phyloP scores from a whole-genome alignment of 2,329 filamentous ascomycete genomes.

The Aspergillus aculeatinus region DNA sequence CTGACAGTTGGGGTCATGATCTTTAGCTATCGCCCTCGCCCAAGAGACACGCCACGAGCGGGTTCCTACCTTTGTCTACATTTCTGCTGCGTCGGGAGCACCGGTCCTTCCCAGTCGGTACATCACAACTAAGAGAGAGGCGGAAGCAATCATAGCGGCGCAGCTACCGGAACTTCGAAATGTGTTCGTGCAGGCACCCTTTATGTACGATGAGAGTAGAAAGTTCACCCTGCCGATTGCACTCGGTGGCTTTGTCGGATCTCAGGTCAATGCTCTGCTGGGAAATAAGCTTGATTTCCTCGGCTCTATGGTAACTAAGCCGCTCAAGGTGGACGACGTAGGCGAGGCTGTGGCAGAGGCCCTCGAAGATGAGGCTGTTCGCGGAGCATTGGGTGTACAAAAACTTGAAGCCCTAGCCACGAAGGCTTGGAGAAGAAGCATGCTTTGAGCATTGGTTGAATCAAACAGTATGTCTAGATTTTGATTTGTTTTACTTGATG shows the following conservation, averaged over 20 bases:
- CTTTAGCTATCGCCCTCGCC: slow-evolving; percentile 74
- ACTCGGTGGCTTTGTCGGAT: slow-evolving; percentile 69
- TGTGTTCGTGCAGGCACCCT: slow-evolving; percentile 80
- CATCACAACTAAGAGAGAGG: slow-evolving; percentile 87
- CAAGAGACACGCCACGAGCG: slow-evolving; percentile 67
- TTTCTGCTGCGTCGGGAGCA: slow-evolving; percentile 83
- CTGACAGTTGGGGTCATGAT: slow-evolving; percentile 2
- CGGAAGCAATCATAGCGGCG: slow-evolving; percentile 71
- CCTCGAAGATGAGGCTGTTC: slow-evolving; percentile 68
- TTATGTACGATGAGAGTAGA: slow-evolving; percentile 84
- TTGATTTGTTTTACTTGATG: not conserved
- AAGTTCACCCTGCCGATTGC: slow-evolving; percentile 83
- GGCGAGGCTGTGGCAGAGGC: slow-evolving; percentile 89
- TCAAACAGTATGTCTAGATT: too few relatives aligned
- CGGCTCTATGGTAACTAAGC: slow-evolving; percentile 80
- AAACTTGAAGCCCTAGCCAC: slow-evolving; percentile 79
- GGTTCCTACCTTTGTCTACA: slow-evolving; percentile 74
- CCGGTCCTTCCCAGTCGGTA: slow-evolving; percentile 83
- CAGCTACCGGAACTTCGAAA: slow-evolving; percentile 73
- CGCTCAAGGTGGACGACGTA: slow-evolving; percentile 81
- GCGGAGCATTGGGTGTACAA: slow-evolving; percentile 73
- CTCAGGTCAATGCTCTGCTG: slow-evolving; percentile 72
- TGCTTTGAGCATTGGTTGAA: slow-evolving; percentile 61
- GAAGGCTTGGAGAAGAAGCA: slow-evolving; percentile 83
- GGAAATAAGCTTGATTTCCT: slow-evolving; percentile 76